phyloP scores from a whole-genome alignment of 2,329 filamentous ascomycete genomes.

The Dothideomycetidae sp. region DNA sequence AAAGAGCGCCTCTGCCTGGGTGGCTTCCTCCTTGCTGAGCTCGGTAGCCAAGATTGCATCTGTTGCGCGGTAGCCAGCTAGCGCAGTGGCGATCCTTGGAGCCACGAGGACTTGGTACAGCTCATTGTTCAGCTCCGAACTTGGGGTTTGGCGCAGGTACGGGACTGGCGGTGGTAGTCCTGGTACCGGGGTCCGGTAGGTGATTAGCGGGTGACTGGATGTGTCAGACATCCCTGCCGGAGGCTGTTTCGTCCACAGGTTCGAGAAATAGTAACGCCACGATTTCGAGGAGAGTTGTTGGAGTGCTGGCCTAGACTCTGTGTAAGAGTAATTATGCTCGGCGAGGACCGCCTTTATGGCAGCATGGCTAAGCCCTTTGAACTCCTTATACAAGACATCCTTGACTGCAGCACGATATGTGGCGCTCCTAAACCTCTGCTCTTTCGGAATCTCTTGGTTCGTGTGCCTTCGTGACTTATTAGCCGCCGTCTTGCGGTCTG shows the following conservation, averaged over 20 bases:
- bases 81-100: slow-evolving; percentile 26
- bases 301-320: slow-evolving; percentile 54
- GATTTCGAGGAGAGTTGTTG: slow-evolving; percentile 56
- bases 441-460: slow-evolving; percentile 33
- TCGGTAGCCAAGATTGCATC: slow-evolving; percentile 31
- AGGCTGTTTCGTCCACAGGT: slow-evolving; percentile 49
- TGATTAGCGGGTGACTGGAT: slow-evolving; percentile 47
- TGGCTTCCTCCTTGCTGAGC: slow-evolving; percentile 36
- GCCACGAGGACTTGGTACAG: slow-evolving; percentile 31
- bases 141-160: slow-evolving; percentile 51
- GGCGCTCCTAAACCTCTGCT: slow-evolving; percentile 53
- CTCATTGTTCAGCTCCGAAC: slow-evolving; percentile 39
- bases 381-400: slow-evolving; percentile 56
- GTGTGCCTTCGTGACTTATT: not conserved
- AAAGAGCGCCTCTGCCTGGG: slow-evolving; percentile 33
- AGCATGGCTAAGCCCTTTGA: slow-evolving; percentile 57
- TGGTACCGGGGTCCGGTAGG: slow-evolving; percentile 38
- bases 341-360: slow-evolving; percentile 66
- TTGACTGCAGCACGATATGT: slow-evolving; percentile 57
- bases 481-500: slow-evolving; percentile 4
- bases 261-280: slow-evolving; percentile 62
- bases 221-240: slow-evolving; percentile 42
- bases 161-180: slow-evolving; percentile 45
- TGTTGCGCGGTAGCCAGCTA: slow-evolving; percentile 25
- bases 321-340: slow-evolving; percentile 68